Evolutionary conservation across 2,329 filamentous ascomycete species (phyloP), one percentile per base, ranked within the genome.

Genomic region (Diplodia scrobiculata): DNA sequence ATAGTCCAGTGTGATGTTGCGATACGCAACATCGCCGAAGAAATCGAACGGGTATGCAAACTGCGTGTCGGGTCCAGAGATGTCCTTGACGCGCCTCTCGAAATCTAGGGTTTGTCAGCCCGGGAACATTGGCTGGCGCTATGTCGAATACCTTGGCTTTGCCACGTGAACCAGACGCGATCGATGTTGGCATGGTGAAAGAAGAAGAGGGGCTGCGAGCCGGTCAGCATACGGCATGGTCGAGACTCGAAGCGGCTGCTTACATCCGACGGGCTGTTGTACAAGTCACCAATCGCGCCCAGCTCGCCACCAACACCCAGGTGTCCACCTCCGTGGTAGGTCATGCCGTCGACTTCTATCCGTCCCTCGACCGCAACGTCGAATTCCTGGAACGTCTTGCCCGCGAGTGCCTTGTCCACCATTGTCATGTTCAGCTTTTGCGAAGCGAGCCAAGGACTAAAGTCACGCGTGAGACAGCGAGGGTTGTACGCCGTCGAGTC

Each of bases 141-240:
- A 7, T 29, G 17, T 14, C n/a, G 34, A 21, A 3, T 50, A 62
- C 58, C 45, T n/a, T 32, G 13, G 63, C 79, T 81, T 71, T 84
- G 81, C 82, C 82, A 84, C 17, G 79, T 81, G 79, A 79, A 82
- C 73, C 77, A 84, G 3, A 77, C 70, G 1, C 81, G 75, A 68
- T 84, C 82, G 32, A 84, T 79, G 73, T 79, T 79, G 2, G 75
- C 77, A 66, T 84, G 82, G 68, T 83, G 81, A 21, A 81, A 73
- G 71, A 48, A 66, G 54, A 66, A 62, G 2, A 50, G 74, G 2
- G 80, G 80, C 52, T 54, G 29, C 17, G 17, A 27, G n/a, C 52
- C 5, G 17, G 3, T 54, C 10, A 54, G 52, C 29, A n/a, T 19
- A 38, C 32, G 32, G 17, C 4, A 21, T 5, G 19, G 10, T n/a